Percentiles rank a stretch among this genome's conserved stretches.
These are phyloP conservation scores for Rutstroemia sp. DNA, from an alignment of 2,329 filamentous ascomycete genomes.

Conservation along the genomic window DNA sequence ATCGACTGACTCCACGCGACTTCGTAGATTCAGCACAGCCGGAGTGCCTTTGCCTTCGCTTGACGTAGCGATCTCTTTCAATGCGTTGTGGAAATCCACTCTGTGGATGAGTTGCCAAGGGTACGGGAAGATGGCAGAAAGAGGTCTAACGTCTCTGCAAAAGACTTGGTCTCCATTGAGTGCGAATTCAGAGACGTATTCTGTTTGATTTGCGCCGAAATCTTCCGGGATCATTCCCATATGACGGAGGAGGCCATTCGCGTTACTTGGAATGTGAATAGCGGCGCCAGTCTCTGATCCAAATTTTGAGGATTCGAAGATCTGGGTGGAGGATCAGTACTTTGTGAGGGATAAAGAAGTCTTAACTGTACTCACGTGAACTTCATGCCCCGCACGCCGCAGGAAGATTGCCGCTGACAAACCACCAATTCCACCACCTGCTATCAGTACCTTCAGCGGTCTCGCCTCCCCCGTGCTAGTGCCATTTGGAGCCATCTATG, in stretches of 20 bases:
- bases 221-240: constrained; percentile 36
- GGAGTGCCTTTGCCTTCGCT: constrained; percentile 31
- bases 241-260: constrained; percentile 46
- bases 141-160: neutral
- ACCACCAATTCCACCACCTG: constrained; percentile 43
- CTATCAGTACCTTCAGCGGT: constrained; percentile 14
- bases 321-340: constrained; percentile 24
- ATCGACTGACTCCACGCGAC: constrained; percentile 38
- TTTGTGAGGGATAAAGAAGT: too few species aligned
- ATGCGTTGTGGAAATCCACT: constrained; percentile 42
- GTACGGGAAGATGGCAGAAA: neutral
- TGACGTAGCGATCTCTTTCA: constrained; percentile 39
- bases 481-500: neutral
- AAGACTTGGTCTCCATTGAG: constrained; percentile 1
- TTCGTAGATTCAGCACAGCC: constrained; percentile 35
- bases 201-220: constrained; percentile 26
- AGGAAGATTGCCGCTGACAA: constrained; percentile 42
- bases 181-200: constrained; percentile 8
- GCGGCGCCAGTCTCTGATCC: constrained; percentile 52
- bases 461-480: neutral
- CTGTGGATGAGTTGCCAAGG: constrained; percentile 47
- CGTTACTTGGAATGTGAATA: constrained; percentile 55
- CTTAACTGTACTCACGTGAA: constrained; percentile 7
- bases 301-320: constrained; percentile 50
- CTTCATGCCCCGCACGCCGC: constrained; percentile 12